Evolutionary conservation across 2,329 filamentous ascomycete species (phyloP).

Genomic region (Aureobasidium namibiae): DNA sequence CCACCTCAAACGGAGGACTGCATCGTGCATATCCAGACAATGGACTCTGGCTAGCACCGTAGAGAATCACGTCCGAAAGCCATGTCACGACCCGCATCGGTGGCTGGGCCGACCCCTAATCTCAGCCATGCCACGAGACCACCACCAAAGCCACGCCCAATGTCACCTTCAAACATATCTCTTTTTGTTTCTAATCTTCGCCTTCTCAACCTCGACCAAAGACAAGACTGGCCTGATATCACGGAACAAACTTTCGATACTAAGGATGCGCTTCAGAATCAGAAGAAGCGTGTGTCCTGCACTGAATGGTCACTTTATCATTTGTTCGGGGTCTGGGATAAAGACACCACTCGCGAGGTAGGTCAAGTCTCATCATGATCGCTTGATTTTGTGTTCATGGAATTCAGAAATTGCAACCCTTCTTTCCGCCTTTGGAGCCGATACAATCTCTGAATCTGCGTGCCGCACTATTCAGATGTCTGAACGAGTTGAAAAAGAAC

Average conservation of each 20-base stretch:
- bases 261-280: conserved; percentile 58
- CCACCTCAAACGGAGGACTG: not conserved
- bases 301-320: conserved; percentile 90
- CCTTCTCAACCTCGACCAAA: conserved; percentile 69
- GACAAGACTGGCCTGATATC: conserved; percentile 73
- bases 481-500: conserved; percentile 83
- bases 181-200: conserved; percentile 78
- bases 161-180: conserved; percentile 44
- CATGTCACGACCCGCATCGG: conserved; percentile 14
- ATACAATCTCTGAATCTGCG: conserved; percentile 87
- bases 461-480: conserved; percentile 67
- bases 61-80: not conserved
- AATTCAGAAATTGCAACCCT: conserved; percentile 73
- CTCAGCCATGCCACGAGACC: conserved; percentile 6
- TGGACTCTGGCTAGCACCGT: not conserved
- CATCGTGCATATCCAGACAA: not conserved
- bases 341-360: conserved; percentile 65
- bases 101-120: conserved; percentile 6
- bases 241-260: conserved; percentile 60
- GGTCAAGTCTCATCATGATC: conserved; percentile 13
- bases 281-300: conserved; percentile 72
- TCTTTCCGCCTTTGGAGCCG: conserved; percentile 85
- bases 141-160: not conserved
- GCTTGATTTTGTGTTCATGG: not conserved
- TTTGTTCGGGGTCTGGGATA: conserved; percentile 77